Evolutionary conservation across 129 eudicot genomes (phyloP), one percentile per base, ranked within the genome.

Genomic region (Logfia minima): DNA sequence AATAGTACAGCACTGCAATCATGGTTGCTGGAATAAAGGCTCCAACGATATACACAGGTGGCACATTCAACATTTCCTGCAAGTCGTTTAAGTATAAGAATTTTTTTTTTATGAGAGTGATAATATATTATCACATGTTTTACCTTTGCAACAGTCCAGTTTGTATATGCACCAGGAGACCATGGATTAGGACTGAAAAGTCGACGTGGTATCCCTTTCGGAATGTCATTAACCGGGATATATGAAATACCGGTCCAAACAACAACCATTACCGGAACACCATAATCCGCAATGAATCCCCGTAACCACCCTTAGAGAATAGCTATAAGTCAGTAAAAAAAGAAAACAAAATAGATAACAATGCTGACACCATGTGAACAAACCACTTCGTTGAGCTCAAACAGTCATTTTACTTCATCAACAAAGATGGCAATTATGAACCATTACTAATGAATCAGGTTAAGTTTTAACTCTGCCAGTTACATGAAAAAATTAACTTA

Each of bases 21-120:
- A 93, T 93, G n/a, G 98, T 93, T 28, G 98, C 98, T 8, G 98
- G 98, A 82, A 93, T 84, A 79, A 93, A 83, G 37, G 98, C 98
- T 75, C 98, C 98, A 73, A 93, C 77, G 31, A 93, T 93, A 70
- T 93, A 91, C 24, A 93, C 83, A 26, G 78, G 91, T 34, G 98
- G 98, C 75, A 93, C 98, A 37, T 84, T 81, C 89, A 91, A 34
- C 97, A 93, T 91, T 51, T 93, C 97, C 98, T 93, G 88, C 64
- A 74, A 2, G 81, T 48, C 29, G 22, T 75, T 60, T 18, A 52
- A 74, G 66, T 43, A 68, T 81, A 53, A 80, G 53, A n/a, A n/a
- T n/a, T n/a, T n/a, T n/a, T n/a, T n/a, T n/a, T n/a, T n/a, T n/a
- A n/a, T n/a, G n/a, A n/a, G 21, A 63, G 43, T 2, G 60, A 59